Conservation (phyloP, 768 basidiomycete species). For the Lactarius sanguifluus region DNA sequence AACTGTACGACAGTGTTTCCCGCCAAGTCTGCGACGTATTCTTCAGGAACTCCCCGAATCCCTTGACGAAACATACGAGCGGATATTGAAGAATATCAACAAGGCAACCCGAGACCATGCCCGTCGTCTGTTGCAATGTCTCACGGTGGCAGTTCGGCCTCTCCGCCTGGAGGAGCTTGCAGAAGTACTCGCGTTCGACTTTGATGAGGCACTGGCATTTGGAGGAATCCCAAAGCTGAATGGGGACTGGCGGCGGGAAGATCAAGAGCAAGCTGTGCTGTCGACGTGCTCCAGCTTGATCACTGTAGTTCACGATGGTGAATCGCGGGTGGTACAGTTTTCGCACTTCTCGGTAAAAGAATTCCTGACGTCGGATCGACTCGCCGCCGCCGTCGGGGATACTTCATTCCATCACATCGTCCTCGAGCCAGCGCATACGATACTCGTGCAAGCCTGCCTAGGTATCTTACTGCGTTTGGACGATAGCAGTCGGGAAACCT, state of each 20-base stretch:
- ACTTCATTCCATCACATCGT: not conserved
- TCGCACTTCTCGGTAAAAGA: slow-evolving; percentile 5
- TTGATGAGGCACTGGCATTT: not conserved
- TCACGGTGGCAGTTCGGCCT: not conserved
- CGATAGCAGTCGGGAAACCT: not conserved
- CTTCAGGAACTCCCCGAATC: not conserved
- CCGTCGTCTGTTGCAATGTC: not conserved
- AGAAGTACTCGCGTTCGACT: slow-evolving; percentile 5
- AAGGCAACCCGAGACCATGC: not conserved
- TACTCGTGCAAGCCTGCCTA: not conserved
- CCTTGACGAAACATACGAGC: slow-evolving; percentile 8
- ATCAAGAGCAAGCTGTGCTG: not conserved
- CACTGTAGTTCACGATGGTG: not conserved
- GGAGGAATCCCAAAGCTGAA: slow-evolving; percentile 1
- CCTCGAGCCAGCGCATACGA: not conserved
- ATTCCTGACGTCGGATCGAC: not conserved
- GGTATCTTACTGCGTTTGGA: not conserved
- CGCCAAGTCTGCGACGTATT: not conserved
- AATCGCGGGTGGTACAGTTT: not conserved
- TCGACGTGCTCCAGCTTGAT: slow-evolving; percentile 4
- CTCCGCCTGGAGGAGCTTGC: slow-evolving; percentile 1
- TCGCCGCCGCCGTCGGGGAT: not conserved
- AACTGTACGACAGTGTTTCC: not conserved
- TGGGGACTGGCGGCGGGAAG: not conserved
- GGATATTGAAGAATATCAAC: not conserved